A percentile compares a stretch with the other conserved stretches of the same genome.
Evolutionary conservation across 2,329 filamentous ascomycete species (phyloP).

Genomic region (Sporothrix humicola): DNA sequence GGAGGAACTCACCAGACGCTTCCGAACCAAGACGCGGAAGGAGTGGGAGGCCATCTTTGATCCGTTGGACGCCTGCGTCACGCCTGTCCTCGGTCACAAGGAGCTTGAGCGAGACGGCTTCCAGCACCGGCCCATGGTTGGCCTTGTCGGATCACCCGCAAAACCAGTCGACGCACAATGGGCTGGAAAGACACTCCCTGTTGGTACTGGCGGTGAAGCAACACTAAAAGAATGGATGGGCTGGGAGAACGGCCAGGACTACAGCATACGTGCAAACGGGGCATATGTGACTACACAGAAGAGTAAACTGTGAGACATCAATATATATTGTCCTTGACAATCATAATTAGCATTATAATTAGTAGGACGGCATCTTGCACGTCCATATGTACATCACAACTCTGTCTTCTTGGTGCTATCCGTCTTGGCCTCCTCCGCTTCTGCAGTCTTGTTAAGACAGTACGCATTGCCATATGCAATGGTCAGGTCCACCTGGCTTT

Average conservation of each 20-base stretch:
- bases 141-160: neutral
- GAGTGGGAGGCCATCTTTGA: conserved; percentile 91
- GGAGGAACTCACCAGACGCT: conserved; percentile 64
- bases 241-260: neutral
- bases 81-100: conserved; percentile 71
- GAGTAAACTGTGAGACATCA: neutral
- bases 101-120: neutral
- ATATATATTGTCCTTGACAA: too few species aligned
- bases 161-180: neutral
- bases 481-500: neutral
- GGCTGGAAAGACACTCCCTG: neutral
- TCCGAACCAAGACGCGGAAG: conserved; percentile 70
- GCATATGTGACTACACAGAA: neutral
- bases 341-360: too few species aligned
- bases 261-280: neutral
- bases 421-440: too few species aligned
- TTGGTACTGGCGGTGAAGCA: neutral
- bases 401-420: too few species aligned
- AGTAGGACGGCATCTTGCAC: too few species aligned
- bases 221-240: neutral
- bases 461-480: neutral
- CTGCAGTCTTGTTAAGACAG: neutral
- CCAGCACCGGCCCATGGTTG: neutral
- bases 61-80: conserved; percentile 88
- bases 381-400: too few species aligned